Evolutionary conservation across 306 rosid species (phyloP), one percentile per base, ranked within the genome.

Genomic region (Trifolium repens): DNA sequence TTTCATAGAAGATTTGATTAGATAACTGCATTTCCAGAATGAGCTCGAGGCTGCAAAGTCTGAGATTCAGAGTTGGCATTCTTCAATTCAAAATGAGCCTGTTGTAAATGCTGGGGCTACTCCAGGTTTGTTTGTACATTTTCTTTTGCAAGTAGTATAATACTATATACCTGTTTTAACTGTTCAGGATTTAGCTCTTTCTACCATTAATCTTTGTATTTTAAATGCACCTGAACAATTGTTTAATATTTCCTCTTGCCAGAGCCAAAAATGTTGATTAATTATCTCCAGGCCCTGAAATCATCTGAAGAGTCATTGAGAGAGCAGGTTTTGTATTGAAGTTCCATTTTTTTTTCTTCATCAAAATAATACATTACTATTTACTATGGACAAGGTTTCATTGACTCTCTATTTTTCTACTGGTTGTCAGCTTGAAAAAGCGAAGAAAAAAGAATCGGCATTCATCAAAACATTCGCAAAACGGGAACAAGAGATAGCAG

Each of bases 401-500:
- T 73, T 63, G 50, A 75, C 53, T 47, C 37, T 22, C 19, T 78
- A 26, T 17, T 50, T 76, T 67, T 13, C 27, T 79, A 78, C 82
- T 67, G 86, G 85, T 81, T 78, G n/a, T 75, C 83, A 94, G 98
- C 89, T 94, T 82, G 98, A 89, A 75, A 94, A 91, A 70, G 91
- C 96, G 8, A 91, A 89, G 88, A 94, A 89, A 85, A 94, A 94
- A 87, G 98, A 94, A 85, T 93, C 97, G 43, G 94, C 97, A 5
- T 94, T 91, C 79, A 88, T 94, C 62, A 92, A 91, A 66, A 91
- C 98, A 37, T 91, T 91, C 84, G 96, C 98, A 17, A 93, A 91
- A 78, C 91, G 92, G 67, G 98, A 91, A 80, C 97, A 93, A 81
- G 97, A 91, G 87, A 88, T 93, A 77, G 94, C 97, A 24, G 97